A percentile compares a stretch with the other conserved stretches of the same genome.
phyloP scores from a whole-genome alignment of 495 filamentous ascomycete species.

The Glarea lozoyensis region DNA sequence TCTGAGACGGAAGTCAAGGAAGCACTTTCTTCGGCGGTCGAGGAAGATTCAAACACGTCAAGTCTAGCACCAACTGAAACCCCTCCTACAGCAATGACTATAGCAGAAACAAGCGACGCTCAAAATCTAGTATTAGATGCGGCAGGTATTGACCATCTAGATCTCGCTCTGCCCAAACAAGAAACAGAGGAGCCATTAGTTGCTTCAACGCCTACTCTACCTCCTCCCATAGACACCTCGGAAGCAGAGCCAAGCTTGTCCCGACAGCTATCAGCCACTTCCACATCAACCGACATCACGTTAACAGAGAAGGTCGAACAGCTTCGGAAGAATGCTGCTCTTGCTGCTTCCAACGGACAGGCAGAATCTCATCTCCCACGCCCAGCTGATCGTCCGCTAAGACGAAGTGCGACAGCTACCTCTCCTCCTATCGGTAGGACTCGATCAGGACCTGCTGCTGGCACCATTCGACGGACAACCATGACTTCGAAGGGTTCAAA shows the following conservation, averaged over 20 bases:
- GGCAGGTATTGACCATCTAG: slow-evolving; percentile 58
- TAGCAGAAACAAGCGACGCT: slow-evolving; percentile 1
- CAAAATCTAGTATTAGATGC: slow-evolving; percentile 7
- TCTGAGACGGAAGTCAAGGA: slow-evolving; percentile 62
- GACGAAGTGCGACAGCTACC: slow-evolving; percentile 32
- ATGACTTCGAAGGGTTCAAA: slow-evolving; percentile 5
- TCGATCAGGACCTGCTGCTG: slow-evolving; percentile 55
- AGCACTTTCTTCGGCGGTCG: slow-evolving; percentile 59
- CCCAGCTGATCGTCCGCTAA: slow-evolving; percentile 33
- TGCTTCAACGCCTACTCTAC: slow-evolving; percentile 4
- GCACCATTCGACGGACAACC: slow-evolving; percentile 16
- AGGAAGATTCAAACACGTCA: slow-evolving; percentile 38
- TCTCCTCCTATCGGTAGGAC: slow-evolving; percentile 63
- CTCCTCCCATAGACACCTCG: slow-evolving; percentile 9
- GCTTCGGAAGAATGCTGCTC: slow-evolving; percentile 23
- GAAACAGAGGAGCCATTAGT: slow-evolving; percentile 13
- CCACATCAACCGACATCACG: slow-evolving; percentile 22
- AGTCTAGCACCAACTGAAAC: neutral
- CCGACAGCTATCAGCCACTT: slow-evolving; percentile 6
- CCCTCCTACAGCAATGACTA: neutral
- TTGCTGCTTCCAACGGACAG: neutral
- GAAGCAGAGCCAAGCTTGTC: slow-evolving; percentile 1
- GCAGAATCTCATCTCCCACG: slow-evolving; percentile 43
- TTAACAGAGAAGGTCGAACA: slow-evolving; percentile 42
- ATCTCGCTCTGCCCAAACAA: slow-evolving; percentile 53